Percentiles rank a stretch among this genome's conserved stretches.
phyloP scores from a whole-genome alignment of 228 moss, liverwort and hornwort genomes.

The Sphagnum magellanicum region DNA sequence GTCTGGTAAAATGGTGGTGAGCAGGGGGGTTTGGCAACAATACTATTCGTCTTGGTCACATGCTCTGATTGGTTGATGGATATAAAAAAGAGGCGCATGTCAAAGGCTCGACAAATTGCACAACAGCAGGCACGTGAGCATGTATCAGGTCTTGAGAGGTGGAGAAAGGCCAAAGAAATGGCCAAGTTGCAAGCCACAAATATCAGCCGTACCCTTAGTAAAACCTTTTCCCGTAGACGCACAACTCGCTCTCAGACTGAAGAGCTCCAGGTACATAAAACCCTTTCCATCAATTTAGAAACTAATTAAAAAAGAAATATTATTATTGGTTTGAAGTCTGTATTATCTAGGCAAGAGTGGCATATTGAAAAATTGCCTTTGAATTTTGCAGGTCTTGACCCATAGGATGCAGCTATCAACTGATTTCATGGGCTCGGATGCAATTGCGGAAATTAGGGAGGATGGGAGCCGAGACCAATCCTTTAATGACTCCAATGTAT shows the following conservation, averaged over 20 bases:
- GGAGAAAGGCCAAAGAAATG: slow-evolving; percentile 58
- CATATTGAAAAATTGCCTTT: too few species aligned
- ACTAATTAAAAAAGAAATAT: too few species aligned
- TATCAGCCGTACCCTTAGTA: slow-evolving; percentile 44
- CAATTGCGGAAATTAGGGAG: too few species aligned
- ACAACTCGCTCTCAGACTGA: slow-evolving; percentile 21
- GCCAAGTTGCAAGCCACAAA: slow-evolving; percentile 62
- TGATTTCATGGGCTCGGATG: too few species aligned
- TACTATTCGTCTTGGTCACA: slow-evolving; percentile 68
- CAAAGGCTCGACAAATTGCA: slow-evolving; percentile 56
- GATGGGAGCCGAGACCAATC: too few species aligned
- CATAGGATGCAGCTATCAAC: too few species aligned
- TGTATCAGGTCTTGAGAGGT: slow-evolving; percentile 54
- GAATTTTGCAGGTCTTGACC: too few species aligned
- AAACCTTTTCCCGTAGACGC: slow-evolving; percentile 26
- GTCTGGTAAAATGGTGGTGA: not conserved
- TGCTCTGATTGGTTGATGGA: slow-evolving; percentile 89
- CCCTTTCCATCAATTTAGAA: too few species aligned
- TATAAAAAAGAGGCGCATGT: slow-evolving; percentile 52
- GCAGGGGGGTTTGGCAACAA: slow-evolving; percentile 65
- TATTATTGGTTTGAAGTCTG: too few species aligned
- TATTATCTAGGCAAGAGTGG: too few species aligned
- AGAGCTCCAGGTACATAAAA: slow-evolving; percentile 17
- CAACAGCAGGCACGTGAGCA: slow-evolving; percentile 63
- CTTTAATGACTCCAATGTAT: too few species aligned